Evolutionary conservation across 768 basidiomycete genomes (phyloP).

Genomic region (Lactarius quietus): DNA sequence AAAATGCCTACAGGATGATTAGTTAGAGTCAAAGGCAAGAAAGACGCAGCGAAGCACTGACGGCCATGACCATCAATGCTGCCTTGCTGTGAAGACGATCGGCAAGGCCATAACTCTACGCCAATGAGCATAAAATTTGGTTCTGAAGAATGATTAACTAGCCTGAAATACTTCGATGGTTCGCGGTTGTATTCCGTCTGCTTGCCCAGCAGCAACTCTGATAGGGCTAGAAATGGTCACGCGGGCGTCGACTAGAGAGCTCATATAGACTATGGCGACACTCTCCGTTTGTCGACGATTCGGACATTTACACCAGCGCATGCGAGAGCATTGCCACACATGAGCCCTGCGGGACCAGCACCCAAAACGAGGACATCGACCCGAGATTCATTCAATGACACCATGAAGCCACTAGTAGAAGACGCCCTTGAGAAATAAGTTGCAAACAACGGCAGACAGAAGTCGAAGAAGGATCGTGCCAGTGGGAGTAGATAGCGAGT

Average conservation of each 20-base stretch:
- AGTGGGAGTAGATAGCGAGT: too few relatives aligned
- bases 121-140: background rate
- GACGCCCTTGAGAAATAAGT: too few relatives aligned
- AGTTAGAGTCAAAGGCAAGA: background rate
- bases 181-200: slow-evolving; percentile 54
- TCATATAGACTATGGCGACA: background rate
- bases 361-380: slow-evolving; percentile 63
- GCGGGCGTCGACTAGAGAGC: background rate
- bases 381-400: slow-evolving; percentile 33
- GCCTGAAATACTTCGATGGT: slow-evolving; percentile 53
- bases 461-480: background rate
- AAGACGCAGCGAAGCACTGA: slow-evolving; percentile 35
- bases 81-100: slow-evolving; percentile 60
- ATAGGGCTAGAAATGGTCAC: slow-evolving; percentile 31
- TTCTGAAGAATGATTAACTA: background rate
- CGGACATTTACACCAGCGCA: slow-evolving; percentile 54
- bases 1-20: slow-evolving; percentile 55
- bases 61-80: slow-evolving; percentile 66
- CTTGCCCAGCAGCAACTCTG: slow-evolving; percentile 46
- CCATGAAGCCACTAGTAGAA: background rate
- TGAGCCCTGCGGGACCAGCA: slow-evolving; percentile 59
- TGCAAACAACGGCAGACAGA: background rate
- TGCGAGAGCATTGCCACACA: slow-evolving; percentile 64
- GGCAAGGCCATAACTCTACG: slow-evolving; percentile 72
- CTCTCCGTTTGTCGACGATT: slow-evolving; percentile 56